Evolutionary conservation across 176 grass and related monocot species (phyloP), one percentile per base, ranked within the genome.

Genomic region (Carex kokanica): DNA sequence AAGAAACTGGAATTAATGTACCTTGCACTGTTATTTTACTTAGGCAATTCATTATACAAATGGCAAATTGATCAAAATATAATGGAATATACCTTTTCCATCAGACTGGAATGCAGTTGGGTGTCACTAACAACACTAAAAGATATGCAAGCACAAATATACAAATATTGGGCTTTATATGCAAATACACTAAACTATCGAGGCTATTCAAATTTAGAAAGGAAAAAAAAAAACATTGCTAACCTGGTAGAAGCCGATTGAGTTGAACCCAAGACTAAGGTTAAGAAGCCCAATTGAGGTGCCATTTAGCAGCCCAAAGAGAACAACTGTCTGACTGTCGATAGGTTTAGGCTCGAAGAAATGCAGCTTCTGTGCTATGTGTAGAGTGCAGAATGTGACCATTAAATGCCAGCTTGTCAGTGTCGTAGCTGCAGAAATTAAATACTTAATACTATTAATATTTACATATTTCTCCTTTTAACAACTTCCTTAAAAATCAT

Each of bases 381-480:
- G 85, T 51, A 99, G 91, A 32, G 97, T 99, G 86, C 86, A 99
- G 93, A 96, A 99, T 60, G 97, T 99, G 78, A 99, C 87, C 89
- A 96, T 92, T 53, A 99, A 86, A 90, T 99, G 97, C 97, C 97
- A 99, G 93, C 97, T 99, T 89, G 97, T 99, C 63, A 99, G 82
- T 43, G 97, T 99, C 55, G 97, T 93, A 47, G 97, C 97, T 99
- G 86, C 81, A 82, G 58, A 74, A n/a, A 84, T 75, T 86, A 40
- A n/a, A 16, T 61, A 91, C 45, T 85, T 51, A 18, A 43, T 73
- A 3, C 3, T 25, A 51, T 73, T 73, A 73, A 73, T 73, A 51
- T 49, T 52, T 56, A 78, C 72, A 75, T 75, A 75, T 75, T 75
- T 54, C 21, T 75, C 15, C 32, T 68, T 40, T n/a, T n/a, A 68